Evolutionary conservation across 192 early-diverging fungal genomes (phyloP).

Genomic region (Coemansia sp.): DNA sequence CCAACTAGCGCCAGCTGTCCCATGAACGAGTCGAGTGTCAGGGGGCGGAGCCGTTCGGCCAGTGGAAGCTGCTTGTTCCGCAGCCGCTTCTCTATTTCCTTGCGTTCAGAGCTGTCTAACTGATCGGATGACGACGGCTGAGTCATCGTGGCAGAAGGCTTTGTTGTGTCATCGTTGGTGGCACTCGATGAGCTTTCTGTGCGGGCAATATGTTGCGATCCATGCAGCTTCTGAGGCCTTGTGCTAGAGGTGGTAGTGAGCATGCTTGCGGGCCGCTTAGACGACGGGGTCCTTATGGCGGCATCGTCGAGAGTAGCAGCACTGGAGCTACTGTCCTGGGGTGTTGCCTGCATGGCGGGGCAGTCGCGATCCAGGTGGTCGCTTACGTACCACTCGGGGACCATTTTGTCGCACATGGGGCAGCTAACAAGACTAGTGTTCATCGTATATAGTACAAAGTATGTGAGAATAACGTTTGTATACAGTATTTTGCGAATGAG

Average conservation of each 20-base stretch:
- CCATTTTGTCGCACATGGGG: conserved; percentile 38
- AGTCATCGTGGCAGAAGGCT: neutral
- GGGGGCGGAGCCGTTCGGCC: conserved; percentile 49
- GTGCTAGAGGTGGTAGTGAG: neutral
- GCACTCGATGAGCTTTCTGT: neutral
- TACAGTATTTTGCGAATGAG: too few relatives aligned
- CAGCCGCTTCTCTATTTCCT: conserved; percentile 17
- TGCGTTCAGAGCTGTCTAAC: neutral
- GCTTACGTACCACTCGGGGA: conserved; percentile 51
- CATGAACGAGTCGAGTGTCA: conserved; percentile 64
- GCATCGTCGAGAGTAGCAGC: neutral
- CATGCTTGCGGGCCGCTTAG: conserved; percentile 3
- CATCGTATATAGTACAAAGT: neutral
- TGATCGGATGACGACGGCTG: neutral
- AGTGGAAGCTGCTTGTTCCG: conserved; percentile 34
- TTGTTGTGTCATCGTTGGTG: neutral
- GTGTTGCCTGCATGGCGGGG: conserved; percentile 4
- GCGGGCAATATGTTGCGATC: too few relatives aligned
- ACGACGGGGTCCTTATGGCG: neutral
- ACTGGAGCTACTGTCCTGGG: neutral
- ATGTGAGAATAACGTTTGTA: too few relatives aligned
- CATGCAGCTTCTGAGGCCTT: neutral
- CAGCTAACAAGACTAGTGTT: conserved; percentile 36
- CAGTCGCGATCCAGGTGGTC: conserved; percentile 52
- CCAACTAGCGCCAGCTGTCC: conserved; percentile 75